Base-by-base conservation (phyloP, 108 stramenopile genomes). In the Skeletonema menzelii region DNA sequence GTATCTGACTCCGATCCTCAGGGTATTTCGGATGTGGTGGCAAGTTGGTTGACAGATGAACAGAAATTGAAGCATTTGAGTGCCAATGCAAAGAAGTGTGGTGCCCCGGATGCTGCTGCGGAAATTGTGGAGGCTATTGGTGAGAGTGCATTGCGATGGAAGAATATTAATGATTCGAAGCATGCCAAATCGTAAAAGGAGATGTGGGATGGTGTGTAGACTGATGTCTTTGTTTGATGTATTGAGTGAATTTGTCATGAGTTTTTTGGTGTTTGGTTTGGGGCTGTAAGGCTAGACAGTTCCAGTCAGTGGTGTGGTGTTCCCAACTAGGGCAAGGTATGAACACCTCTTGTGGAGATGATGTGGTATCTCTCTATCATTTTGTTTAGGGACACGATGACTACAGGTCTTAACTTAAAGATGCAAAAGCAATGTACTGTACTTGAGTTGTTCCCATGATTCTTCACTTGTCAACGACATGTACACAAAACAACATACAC, bases 61-160 rank as follows among this genome's bases (percentile, higher is more conserved):
- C 58, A 70, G 6, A 85, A 87, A 62, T 63, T 89, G 58, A 82
- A 78, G 27, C 56, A 67, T 61, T 67, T 95, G 88, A 84, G 86
- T 17, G 69, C 76, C 17, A 85, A 85, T 65, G 88, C 93, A 31
- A 83, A 88, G 59, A 66, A 70, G 37, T 63, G 72, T 14, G 93
- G 93, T 42, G 84, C 75, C 15, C 93, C 93, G 10, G 65, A 87
- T 84, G 93, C 93, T 8, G 93, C 93, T 6, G 71, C 84, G 14
- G 90, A 95, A 59, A 95, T 95, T 79, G 93, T 84, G 6, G 62
- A 84, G 58, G 79, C 83, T 11, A 95, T 95, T 63, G 93, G 93
- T 53, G 82, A 92, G 56, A 84, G 79, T 55, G 88, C 92, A 3
- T 58, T 91, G 59, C 28, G 77, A 67, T 78, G 77, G 77, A 78